Evolutionary conservation across 257 asterid species (phyloP).

Genomic region (Schizonepeta tenuifolia): DNA sequence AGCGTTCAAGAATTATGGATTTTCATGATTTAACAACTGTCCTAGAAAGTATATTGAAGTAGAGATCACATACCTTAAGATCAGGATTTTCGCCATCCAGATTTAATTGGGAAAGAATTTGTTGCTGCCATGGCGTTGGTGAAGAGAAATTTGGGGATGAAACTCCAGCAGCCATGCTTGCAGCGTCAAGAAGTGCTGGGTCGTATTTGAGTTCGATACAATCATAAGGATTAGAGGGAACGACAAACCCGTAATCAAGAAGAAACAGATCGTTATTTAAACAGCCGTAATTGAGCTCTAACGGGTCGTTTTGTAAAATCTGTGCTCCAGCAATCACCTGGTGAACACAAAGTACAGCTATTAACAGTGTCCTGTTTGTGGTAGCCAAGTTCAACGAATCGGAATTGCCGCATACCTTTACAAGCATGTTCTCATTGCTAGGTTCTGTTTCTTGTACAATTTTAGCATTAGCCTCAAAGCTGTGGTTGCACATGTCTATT

Average conservation of each 20-base stretch:
- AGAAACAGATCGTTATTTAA: constrained; percentile 82
- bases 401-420: constrained; percentile 61
- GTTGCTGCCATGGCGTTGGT: constrained; percentile 85
- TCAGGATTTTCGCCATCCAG: constrained; percentile 64
- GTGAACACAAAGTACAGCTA: constrained; percentile 22
- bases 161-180: constrained; percentile 84
- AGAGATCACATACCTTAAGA: constrained; percentile 63
- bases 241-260: constrained; percentile 87
- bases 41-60: neutral
- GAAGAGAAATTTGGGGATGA: constrained; percentile 71
- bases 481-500: constrained; percentile 99
- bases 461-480: constrained; percentile 88
- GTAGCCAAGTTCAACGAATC: neutral
- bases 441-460: constrained; percentile 79
- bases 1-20: no score
- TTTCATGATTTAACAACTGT: neutral
- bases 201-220: constrained; percentile 89
- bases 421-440: constrained; percentile 56
- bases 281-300: constrained; percentile 86
- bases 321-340: constrained; percentile 76
- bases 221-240: constrained; percentile 83
- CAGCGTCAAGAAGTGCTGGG: constrained; percentile 88
- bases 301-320: constrained; percentile 60
- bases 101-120: constrained; percentile 57
- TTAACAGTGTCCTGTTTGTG: neutral